Percentiles rank a stretch among this genome's conserved stretches.
phyloP scores from a whole-genome alignment of 306 rosid genomes.

The Lupinus albus region DNA sequence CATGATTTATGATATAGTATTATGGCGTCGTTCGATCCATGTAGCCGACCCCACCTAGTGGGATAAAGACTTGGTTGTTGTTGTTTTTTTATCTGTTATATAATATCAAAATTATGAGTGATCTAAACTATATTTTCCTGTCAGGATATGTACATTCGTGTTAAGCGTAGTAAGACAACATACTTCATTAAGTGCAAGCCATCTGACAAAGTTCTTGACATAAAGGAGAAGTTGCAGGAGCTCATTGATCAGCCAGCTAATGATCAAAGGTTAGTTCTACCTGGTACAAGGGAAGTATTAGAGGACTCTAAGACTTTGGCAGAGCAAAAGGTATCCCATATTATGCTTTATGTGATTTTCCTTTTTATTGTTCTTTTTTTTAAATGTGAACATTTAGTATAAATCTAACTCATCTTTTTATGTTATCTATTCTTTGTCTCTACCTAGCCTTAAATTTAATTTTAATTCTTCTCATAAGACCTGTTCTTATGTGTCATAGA shows the following conservation, averaged over 20 bases:
- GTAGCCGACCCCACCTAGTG: no score
- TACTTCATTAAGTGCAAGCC: constrained; percentile 94
- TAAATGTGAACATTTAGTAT: background rate
- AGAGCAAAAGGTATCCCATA: constrained; percentile 72
- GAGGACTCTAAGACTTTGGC: constrained; percentile 83
- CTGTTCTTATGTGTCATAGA: background rate
- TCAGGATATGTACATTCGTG: constrained; percentile 88
- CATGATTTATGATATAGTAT: no score
- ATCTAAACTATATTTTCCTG: constrained; percentile 27
- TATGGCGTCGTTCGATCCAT: no score
- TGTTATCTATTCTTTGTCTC: constrained; percentile 12
- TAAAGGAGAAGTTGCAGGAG: constrained; percentile 77
- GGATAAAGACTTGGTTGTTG: no score
- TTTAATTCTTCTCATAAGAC: background rate
- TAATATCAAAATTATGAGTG: constrained; percentile 5
- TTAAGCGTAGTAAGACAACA: constrained; percentile 79
- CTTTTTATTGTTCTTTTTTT: background rate
- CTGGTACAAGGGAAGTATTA: constrained; percentile 67
- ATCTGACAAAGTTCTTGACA: constrained; percentile 70
- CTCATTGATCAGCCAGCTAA: constrained; percentile 64
- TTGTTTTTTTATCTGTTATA: constrained; percentile 21
- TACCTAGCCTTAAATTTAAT: background rate
- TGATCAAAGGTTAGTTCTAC: constrained; percentile 70
- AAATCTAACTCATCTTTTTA: constrained; percentile 21
- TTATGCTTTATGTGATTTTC: background rate